Percentiles rank a stretch among this genome's conserved stretches.
Conservation (phyloP, 2,329 filamentous ascomycete genomes). For the Fusarium solani-melongenae region DNA sequence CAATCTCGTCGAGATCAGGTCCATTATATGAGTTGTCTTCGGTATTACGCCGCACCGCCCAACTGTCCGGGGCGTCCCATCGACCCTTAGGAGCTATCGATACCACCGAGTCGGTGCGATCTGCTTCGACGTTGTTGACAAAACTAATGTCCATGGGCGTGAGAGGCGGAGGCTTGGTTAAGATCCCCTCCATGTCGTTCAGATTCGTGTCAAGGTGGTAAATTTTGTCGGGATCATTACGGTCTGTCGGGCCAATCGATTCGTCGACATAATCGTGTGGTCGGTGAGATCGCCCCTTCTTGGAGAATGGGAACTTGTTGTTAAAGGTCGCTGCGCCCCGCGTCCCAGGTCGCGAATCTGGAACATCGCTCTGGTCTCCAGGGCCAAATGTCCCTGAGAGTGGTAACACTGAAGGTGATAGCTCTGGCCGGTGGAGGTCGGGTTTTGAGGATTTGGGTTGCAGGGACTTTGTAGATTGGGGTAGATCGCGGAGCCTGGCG, state of each 20-base stretch:
- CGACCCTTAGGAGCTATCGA: constrained; percentile 62
- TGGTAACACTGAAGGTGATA: constrained; percentile 52
- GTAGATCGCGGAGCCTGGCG: constrained; percentile 59
- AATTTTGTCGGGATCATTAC: constrained; percentile 67
- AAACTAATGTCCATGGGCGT: constrained; percentile 75
- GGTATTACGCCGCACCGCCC: constrained; percentile 83
- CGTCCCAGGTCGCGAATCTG: constrained; percentile 42
- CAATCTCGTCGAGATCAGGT: constrained; percentile 75
- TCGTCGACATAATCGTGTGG: constrained; percentile 66
- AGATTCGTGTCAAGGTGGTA: constrained; percentile 90
- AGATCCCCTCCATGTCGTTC: constrained; percentile 89
- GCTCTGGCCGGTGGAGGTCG: constrained; percentile 56
- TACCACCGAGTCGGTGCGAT: constrained; percentile 50
- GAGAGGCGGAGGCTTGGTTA: constrained; percentile 76
- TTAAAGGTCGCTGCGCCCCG: constrained; percentile 65
- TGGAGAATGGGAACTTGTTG: constrained; percentile 72
- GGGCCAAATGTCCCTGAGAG: constrained; percentile 43
- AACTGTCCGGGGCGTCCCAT: constrained; percentile 97
- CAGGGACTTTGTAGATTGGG: constrained; percentile 65
- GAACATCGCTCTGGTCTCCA: constrained; percentile 44
- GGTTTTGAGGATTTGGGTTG: constrained; percentile 60
- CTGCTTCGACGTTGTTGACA: constrained; percentile 57
- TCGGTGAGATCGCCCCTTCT: constrained; percentile 62
- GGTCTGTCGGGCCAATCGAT: constrained; percentile 69
- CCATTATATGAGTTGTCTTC: constrained; percentile 71